A percentile compares a stretch with the other conserved stretches of the same genome.
Conservation (phyloP, 495 filamentous ascomycete genomes). For the Daldinia caldariorum region DNA sequence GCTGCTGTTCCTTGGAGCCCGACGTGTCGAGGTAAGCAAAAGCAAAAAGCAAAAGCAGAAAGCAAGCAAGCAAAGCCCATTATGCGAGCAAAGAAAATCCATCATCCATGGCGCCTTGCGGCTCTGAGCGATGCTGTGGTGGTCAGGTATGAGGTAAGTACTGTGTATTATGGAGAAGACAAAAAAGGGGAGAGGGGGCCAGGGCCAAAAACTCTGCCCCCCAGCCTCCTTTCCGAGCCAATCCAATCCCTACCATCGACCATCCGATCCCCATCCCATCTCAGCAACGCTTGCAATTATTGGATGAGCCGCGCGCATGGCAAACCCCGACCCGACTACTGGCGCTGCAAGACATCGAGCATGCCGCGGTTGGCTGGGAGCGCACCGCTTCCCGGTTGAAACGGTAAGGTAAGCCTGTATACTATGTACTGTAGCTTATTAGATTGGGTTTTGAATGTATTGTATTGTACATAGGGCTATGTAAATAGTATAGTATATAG, state of each 20-base stretch:
- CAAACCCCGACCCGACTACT: constrained; percentile 9
- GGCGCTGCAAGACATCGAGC: constrained; percentile 39
- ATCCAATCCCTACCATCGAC: no score
- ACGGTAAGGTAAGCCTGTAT: constrained; percentile 15
- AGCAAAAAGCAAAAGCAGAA: background rate
- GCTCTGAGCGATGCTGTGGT: constrained; percentile 11
- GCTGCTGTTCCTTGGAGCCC: background rate
- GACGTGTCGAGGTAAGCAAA: background rate
- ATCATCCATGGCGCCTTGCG: constrained; percentile 8
- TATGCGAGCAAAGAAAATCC: background rate
- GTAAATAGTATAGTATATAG: no score
- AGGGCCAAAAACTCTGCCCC: background rate
- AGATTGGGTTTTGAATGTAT: background rate
- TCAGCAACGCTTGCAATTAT: constrained; percentile 22
- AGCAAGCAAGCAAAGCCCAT: background rate
- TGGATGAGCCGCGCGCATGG: constrained; percentile 34
- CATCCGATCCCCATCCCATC: background rate
- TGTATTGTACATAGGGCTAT: no score
- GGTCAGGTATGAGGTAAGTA: background rate
- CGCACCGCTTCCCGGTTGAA: constrained; percentile 23
- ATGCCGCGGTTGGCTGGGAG: constrained; percentile 30
- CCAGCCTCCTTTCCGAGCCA: background rate
- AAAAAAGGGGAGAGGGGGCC: background rate
- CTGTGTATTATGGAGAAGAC: background rate
- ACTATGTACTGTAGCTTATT: background rate